phyloP scores from a whole-genome alignment of 345 rosid genomes.

The Microcos paniculata region DNA sequence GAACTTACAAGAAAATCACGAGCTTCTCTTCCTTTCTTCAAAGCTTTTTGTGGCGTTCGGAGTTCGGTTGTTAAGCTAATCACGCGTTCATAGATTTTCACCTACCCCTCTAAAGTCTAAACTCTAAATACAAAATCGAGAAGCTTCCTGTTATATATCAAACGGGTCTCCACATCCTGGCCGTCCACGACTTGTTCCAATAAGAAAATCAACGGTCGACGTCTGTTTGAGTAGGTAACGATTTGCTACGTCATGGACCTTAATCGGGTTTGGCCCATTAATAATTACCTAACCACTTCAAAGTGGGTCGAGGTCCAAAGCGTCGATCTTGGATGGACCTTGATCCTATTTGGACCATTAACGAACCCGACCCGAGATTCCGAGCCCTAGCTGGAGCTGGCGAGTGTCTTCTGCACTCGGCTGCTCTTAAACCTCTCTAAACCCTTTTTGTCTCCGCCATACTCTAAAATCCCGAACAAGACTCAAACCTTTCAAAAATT shows the following conservation, averaged over 20 bases:
- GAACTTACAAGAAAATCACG: neutral
- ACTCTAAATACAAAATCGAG: neutral
- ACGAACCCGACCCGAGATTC: neutral
- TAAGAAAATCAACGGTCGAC: neutral
- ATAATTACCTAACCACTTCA: too few relatives aligned
- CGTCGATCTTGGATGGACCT: neutral
- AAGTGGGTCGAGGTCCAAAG: too few relatives aligned
- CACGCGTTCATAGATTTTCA: neutral
- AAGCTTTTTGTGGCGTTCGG: neutral
- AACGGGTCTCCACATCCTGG: neutral
- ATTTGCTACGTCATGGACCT: neutral
- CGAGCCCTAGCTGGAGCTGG: neutral
- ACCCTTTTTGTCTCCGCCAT: constrained; percentile 6
- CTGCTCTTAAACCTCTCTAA: constrained; percentile 9
- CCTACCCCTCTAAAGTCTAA: neutral
- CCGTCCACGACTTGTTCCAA: constrained; percentile 5
- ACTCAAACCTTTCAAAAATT: neutral
- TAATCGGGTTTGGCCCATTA: neutral
- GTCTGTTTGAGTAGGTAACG: neutral
- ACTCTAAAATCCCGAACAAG: neutral
- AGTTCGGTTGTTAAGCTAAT: neutral
- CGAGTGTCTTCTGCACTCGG: neutral
- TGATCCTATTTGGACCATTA: neutral
- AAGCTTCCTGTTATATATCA: neutral
- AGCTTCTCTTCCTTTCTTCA: neutral